Base-by-base conservation (phyloP, 2,329 filamentous ascomycete species). In the Fusarium humuli region DNA sequence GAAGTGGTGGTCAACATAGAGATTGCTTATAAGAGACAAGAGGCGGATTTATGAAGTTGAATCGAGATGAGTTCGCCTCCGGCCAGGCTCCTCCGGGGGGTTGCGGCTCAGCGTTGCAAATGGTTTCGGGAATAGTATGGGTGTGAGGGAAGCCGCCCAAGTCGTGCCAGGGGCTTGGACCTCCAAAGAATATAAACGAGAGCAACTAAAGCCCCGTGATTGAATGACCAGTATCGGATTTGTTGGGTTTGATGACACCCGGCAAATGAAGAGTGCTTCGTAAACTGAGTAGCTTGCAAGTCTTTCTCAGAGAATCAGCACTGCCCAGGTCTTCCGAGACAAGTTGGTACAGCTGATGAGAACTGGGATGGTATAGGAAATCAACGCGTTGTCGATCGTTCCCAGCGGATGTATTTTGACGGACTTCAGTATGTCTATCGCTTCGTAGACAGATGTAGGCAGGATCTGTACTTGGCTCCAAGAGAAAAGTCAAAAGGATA, bases 61-160 rank as follows among this genome's bases (percentile, higher is more conserved):
- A 52, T 25, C 29, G 47, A 23, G 18, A 41, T 53, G 44, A 25
- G 37, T 60, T 71, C 32, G 57, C 46, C 54, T 65, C 45, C 18
- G 30, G 27, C 20, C 45, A 58, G 41, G 52, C 41, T 47, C 41
- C 49, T 30, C 48, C 42, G 49, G 41, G 23, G 65, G 48, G 22
- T 52, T 69, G 69, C 55, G 55, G 46, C 58, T 59, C 46, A 47
- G 37, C 57, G 32, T 42, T 65, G 44, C 14, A 29, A 42, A 65
- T 50, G 30, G 23, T 42, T 25, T 68, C 49, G 54, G 48, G 42
- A 69, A 71, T 58, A 61, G 37, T 45, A 48, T 60, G 58, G 59
- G 29, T 41, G 44, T 44, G 60, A 30, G 46, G 41, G 46, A 55
- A 54, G 27, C 30, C 44, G 54, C 42, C 32, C 27, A 34, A n/a